Percentiles rank a stretch among this genome's conserved stretches.
These are phyloP conservation scores for Ceratobasidium sp. DNA, from an alignment of 1,284 basidiomycete genomes.

Conservation along the genomic window DNA sequence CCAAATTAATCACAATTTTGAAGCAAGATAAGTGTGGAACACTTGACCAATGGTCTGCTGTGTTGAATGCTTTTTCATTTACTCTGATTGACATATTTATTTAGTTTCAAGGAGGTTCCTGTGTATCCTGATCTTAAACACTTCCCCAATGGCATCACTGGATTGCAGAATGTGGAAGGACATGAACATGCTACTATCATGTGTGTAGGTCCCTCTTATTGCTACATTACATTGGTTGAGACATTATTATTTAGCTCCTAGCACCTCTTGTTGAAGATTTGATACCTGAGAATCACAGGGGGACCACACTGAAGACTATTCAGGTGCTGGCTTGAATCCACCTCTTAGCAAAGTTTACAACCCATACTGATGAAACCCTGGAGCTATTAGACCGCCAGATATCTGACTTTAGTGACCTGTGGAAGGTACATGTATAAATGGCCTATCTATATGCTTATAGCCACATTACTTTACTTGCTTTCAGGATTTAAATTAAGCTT, in stretches of 20 bases:
- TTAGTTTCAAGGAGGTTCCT: background rate
- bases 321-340: background rate
- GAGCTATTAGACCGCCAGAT: background rate
- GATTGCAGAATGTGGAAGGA: background rate
- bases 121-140: background rate
- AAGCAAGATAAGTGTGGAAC: background rate
- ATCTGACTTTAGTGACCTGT: background rate
- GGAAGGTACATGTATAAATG: background rate
- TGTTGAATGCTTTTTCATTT: background rate
- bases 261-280: constrained; percentile 2
- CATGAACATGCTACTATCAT: background rate
- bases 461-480: background rate
- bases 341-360: background rate
- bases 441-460: background rate
- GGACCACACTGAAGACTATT: background rate
- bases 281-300: background rate
- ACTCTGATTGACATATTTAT: background rate
- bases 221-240: background rate
- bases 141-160: background rate
- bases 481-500: background rate
- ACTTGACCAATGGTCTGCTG: background rate
- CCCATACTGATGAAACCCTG: background rate
- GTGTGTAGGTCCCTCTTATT: background rate
- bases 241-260: background rate
- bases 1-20: background rate